A percentile compares a stretch with the other conserved stretches of the same genome.
Conservation (phyloP, 2,329 filamentous ascomycete species). For the Anisogramma anomala region DNA sequence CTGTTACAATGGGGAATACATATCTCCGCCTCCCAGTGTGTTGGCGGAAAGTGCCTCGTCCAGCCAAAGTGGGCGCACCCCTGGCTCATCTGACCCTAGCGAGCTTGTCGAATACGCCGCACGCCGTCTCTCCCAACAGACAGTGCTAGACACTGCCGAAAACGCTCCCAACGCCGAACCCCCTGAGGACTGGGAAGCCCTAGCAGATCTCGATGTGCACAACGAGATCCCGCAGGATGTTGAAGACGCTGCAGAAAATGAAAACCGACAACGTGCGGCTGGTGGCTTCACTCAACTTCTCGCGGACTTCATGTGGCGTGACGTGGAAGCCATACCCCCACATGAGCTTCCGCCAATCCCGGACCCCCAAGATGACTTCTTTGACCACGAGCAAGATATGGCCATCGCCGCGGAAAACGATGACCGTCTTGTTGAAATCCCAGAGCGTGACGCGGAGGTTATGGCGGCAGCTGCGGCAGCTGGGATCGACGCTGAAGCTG, state of each 20-base stretch:
- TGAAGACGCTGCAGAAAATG: constrained; percentile 2
- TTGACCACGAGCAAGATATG: constrained; percentile 24
- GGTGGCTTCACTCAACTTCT: constrained; percentile 32
- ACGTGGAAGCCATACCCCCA: constrained; percentile 40
- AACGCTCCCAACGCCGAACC: neutral
- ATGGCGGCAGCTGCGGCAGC: constrained; percentile 54
- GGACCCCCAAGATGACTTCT: constrained; percentile 30
- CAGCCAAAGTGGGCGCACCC: constrained; percentile 8
- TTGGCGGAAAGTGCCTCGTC: constrained; percentile 13
- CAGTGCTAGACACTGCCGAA: neutral
- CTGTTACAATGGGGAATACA: constrained; percentile 5
- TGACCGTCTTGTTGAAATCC: constrained; percentile 15
- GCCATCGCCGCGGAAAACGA: constrained; percentile 17
- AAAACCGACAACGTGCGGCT: constrained; percentile 18
- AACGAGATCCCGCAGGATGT: constrained; percentile 1
- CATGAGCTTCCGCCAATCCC: constrained; percentile 35
- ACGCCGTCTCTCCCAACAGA: neutral
- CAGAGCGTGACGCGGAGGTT: constrained; percentile 43
- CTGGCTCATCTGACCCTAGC: constrained; percentile 8
- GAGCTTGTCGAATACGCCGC: neutral
- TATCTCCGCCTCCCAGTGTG: constrained; percentile 13
- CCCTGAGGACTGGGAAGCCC: constrained; percentile 9
- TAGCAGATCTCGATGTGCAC: constrained; percentile 8
- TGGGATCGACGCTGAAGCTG: constrained; percentile 62
- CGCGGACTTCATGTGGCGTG: constrained; percentile 52